Percentiles rank a stretch among this genome's conserved stretches.
Evolutionary conservation across 1,284 basidiomycete species (phyloP).

Genomic region (Cutaneotrichosporon dermatis): DNA sequence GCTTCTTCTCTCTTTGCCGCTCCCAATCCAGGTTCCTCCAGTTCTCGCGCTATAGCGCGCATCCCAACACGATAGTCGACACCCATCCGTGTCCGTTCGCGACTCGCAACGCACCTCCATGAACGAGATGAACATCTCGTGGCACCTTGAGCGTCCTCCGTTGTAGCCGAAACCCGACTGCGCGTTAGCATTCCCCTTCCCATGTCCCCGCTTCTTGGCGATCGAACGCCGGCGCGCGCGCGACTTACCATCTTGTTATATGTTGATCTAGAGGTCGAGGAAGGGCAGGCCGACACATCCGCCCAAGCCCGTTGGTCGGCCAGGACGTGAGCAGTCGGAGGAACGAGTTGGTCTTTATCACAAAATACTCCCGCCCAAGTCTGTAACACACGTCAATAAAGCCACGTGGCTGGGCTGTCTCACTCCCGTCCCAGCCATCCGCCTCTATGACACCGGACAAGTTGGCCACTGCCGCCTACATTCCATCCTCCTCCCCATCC

Average conservation of each 20-base stretch:
- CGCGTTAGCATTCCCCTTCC: not conserved
- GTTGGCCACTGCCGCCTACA: no score
- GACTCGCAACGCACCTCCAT: not conserved
- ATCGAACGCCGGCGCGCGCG: not conserved
- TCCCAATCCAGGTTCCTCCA: no score
- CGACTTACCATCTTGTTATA: not conserved
- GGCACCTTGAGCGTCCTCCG: conserved; percentile 4
- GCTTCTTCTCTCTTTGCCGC: not conserved
- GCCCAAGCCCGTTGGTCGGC: not conserved
- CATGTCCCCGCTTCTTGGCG: not conserved
- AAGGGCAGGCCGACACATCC: not conserved
- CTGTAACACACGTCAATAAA: no score
- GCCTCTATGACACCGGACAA: no score
- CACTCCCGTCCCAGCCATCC: no score
- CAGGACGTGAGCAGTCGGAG: not conserved
- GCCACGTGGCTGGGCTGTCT: not conserved
- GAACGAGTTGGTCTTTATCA: not conserved
- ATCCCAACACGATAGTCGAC: not conserved
- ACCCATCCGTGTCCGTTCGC: not conserved
- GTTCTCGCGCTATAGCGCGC: no score
- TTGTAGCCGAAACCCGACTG: conserved; percentile 5
- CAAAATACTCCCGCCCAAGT: not conserved
- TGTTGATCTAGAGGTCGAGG: not conserved
- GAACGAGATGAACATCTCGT: conserved; percentile 3
- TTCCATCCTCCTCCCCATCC: no score